phyloP scores from a whole-genome alignment of 2,329 filamentous ascomycete species.

The Cryphonectria radicalis region DNA sequence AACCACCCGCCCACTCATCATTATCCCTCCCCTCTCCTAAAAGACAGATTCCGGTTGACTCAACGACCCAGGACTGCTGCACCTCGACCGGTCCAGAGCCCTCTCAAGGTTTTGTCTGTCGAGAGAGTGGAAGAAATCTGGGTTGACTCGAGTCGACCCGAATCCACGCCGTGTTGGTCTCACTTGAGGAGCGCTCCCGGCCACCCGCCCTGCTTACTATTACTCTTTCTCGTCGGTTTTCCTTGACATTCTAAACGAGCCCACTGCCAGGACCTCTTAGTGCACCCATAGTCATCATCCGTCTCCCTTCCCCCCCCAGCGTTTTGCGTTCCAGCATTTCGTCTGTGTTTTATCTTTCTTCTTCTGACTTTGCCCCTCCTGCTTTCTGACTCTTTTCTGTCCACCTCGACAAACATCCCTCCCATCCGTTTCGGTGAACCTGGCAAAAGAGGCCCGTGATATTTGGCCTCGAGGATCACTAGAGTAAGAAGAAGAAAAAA shows the following conservation, averaged over 20 bases:
- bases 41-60: not conserved
- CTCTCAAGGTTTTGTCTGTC: not conserved
- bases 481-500: constrained; percentile 19
- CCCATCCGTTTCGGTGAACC: constrained; percentile 17
- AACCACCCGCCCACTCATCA: not conserved
- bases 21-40: not conserved
- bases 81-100: not conserved
- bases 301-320: not conserved
- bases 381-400: constrained; percentile 3
- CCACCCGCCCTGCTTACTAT: constrained; percentile 19
- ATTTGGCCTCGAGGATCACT: constrained; percentile 20
- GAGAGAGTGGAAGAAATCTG: not conserved
- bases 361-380: constrained; percentile 4
- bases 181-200: constrained; percentile 9
- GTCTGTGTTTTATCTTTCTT: constrained; percentile 19
- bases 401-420: constrained; percentile 11
- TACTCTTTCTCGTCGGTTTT: constrained; percentile 6
- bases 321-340: constrained; percentile 9
- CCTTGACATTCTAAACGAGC: constrained; percentile 11
- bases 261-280: not conserved
- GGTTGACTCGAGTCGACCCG: constrained; percentile 13
- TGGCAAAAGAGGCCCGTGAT: constrained; percentile 21
- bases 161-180: constrained; percentile 7
- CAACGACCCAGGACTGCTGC: not conserved
- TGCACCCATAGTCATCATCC: constrained; percentile 14